Conservation (phyloP, 257 asterid species). For the Avicennia marina region DNA sequence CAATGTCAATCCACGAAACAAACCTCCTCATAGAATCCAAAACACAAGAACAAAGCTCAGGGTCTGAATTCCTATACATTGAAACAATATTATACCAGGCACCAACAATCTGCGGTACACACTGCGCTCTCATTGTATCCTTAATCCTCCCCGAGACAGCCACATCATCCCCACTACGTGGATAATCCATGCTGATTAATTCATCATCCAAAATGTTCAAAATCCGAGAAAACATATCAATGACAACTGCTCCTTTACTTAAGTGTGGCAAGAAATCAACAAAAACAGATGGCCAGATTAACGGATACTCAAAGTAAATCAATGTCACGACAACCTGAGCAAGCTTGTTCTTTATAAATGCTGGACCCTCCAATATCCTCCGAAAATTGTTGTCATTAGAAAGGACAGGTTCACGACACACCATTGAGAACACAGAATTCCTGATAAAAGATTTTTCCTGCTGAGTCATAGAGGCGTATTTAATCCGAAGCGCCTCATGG, state of each 20-base stretch:
- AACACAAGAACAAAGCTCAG: conserved; percentile 68
- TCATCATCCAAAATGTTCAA: conserved; percentile 79
- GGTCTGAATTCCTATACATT: conserved; percentile 59
- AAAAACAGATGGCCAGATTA: conserved; percentile 78
- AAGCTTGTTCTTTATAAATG: conserved; percentile 83
- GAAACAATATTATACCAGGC: conserved; percentile 70
- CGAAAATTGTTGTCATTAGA: conserved; percentile 42
- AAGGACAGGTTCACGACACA: conserved; percentile 51
- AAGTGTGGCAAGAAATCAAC: conserved; percentile 71
- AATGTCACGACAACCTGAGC: conserved; percentile 89
- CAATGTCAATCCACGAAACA: conserved; percentile 91
- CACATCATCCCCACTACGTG: conserved; percentile 62
- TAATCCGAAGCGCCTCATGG: conserved; percentile 62
- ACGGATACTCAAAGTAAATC: conserved; percentile 78
- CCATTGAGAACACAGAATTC: conserved; percentile 69
- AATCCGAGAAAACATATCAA: conserved; percentile 95
- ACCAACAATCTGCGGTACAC: conserved; percentile 74
- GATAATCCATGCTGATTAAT: conserved; percentile 77
- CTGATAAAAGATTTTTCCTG: conserved; percentile 76
- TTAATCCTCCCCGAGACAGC: conserved; percentile 65
- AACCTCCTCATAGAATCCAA: conserved; percentile 70
- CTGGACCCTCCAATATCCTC: conserved; percentile 66
- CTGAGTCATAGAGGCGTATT: conserved; percentile 55
- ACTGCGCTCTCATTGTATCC: conserved; percentile 92
- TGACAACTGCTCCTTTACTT: conserved; percentile 63